Evolutionary conservation across 441 rosid genomes (phyloP).

Genomic region (Cnidoscolus chayamansa): DNA sequence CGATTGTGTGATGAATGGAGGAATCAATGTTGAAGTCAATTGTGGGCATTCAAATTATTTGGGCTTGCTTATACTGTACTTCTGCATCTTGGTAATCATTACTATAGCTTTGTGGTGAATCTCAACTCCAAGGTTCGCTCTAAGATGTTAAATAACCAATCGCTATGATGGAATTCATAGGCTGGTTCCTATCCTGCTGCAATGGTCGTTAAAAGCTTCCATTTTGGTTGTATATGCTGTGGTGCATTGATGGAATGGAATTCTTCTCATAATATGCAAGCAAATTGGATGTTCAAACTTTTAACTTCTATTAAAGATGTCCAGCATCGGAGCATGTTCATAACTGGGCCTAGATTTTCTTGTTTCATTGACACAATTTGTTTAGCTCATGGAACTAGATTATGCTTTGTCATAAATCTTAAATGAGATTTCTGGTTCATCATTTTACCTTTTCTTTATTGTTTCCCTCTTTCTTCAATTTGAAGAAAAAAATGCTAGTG

Average conservation of each 20-base stretch:
- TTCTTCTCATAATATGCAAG: not conserved
- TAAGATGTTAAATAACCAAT: not conserved
- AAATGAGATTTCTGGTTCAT: not conserved
- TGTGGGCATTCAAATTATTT: not conserved
- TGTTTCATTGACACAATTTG: not conserved
- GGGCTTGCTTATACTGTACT: not conserved
- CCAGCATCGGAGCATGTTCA: not conserved
- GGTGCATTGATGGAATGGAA: not conserved
- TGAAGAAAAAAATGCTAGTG: not conserved
- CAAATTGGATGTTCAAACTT: not conserved
- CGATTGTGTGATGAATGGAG: not conserved
- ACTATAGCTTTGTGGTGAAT: not conserved
- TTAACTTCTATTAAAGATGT: not conserved
- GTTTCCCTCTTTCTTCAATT: not conserved
- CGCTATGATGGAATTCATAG: not conserved
- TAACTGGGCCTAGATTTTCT: not conserved
- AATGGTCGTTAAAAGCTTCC: not conserved
- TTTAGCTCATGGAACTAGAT: not conserved
- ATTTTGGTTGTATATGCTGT: not conserved
- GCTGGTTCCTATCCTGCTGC: not conserved
- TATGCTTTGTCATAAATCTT: not conserved
- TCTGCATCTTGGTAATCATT: not conserved
- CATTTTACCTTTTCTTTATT: not conserved
- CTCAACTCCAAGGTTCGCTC: not conserved
- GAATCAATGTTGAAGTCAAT: not conserved